These are phyloP conservation scores for Physocladia obscura DNA, from an alignment of 192 early-diverging fungal species.

Conservation along the genomic window DNA sequence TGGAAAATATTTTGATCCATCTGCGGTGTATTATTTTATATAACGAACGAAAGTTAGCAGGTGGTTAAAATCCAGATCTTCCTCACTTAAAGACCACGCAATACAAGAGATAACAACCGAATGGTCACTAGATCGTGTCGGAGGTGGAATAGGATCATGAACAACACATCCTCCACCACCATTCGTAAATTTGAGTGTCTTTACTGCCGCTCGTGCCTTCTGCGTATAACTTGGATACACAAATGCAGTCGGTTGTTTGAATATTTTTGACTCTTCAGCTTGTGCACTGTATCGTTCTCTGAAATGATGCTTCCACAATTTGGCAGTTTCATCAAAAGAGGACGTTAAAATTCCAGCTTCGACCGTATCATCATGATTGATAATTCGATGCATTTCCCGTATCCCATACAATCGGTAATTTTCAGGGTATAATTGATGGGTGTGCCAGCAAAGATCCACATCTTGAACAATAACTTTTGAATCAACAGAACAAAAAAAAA, in stretches of 20 bases:
- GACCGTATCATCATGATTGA: conserved; percentile 69
- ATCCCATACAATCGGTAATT: conserved; percentile 58
- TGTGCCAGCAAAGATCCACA: conserved; percentile 71
- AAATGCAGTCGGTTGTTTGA: neutral
- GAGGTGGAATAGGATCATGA: conserved; percentile 29
- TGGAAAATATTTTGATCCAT: no score
- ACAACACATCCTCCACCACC: conserved; percentile 21
- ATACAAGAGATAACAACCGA: no score
- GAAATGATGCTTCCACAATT: conserved; percentile 52
- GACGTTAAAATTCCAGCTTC: conserved; percentile 35
- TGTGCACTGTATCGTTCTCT: conserved; percentile 23
- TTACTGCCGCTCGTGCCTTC: neutral
- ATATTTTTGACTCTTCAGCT: conserved; percentile 8
- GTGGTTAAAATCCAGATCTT: no score
- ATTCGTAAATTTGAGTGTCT: neutral
- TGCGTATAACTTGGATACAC: conserved; percentile 28
- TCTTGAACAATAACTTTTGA: conserved; percentile 27
- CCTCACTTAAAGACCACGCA: no score
- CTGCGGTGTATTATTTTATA: no score
- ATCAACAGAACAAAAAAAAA: neutral
- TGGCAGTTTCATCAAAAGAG: conserved; percentile 44
- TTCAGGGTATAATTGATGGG: conserved; percentile 58
- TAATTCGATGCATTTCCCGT: conserved; percentile 40
- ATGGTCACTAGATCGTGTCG: no score
- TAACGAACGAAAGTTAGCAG: no score